A percentile compares a stretch with the other conserved stretches of the same genome.
Evolutionary conservation across 2,329 filamentous ascomycete species (phyloP).

Genomic region (Colletotrichum sp.): DNA sequence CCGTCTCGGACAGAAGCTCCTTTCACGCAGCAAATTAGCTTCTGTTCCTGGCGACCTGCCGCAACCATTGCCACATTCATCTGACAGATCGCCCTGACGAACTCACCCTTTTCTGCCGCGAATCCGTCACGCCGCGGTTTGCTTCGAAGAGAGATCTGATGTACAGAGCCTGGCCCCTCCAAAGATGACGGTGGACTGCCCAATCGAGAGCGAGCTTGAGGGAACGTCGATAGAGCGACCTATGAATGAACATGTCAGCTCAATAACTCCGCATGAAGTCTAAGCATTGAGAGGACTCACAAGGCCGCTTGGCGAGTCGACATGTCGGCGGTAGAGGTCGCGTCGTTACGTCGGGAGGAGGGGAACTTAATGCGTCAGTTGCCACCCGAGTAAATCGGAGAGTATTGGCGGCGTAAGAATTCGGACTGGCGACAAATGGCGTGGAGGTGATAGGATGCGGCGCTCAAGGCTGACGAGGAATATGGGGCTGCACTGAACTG

Average conservation of each 20-base stretch:
- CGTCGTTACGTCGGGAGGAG: not conserved
- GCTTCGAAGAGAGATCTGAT: constrained; percentile 95
- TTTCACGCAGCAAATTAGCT: constrained; percentile 41
- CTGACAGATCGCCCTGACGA: not conserved
- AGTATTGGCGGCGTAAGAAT: not conserved
- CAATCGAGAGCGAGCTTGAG: constrained; percentile 95
- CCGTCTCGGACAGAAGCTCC: constrained; percentile 86
- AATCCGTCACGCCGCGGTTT: constrained; percentile 84
- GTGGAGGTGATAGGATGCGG: not conserved
- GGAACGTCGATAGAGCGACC: constrained; percentile 86
- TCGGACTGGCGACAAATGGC: not conserved
- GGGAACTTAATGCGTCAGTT: not conserved
- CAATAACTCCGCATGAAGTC: not conserved
- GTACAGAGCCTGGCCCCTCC: constrained; percentile 95
- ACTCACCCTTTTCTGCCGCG: constrained; percentile 82
- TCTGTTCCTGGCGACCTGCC: not conserved
- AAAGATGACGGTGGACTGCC: constrained; percentile 90
- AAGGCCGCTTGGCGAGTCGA: constrained; percentile 54
- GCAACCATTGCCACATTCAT: not conserved
- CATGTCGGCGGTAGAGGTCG: constrained; percentile 33
- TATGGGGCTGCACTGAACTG: not conserved
- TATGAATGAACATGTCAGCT: constrained; percentile 30
- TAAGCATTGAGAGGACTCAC: constrained; percentile 40
- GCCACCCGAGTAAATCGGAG: not conserved
- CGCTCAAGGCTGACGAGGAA: not conserved